Evolutionary conservation across 1,139 yeast species (phyloP), one percentile per base, ranked within the genome.

Genomic region (Citeromyces hawaiiensis): DNA sequence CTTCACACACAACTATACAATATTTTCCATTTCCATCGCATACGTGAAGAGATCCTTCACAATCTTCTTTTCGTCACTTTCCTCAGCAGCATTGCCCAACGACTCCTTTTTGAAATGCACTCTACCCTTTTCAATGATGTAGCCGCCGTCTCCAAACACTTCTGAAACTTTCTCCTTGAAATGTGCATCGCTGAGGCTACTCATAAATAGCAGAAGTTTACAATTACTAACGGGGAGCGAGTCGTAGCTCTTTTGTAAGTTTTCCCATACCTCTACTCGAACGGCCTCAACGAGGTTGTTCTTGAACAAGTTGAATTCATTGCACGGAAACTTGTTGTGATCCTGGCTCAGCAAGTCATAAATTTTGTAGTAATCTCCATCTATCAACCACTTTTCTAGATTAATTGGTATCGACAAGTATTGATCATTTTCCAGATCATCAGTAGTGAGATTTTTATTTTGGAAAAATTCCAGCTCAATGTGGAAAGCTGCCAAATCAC

Each of bases 361-460:
- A 41, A 91, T 91, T 61, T 85, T 85, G 57, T 86, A 93, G 59
- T 88, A 91, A 47, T 91, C 83, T 37, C 98, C 98, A 59, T 91
- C 98, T 83, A 91, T 87, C 48, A 91, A 72, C 78, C 94, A 85
- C 49, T 86, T 81, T 58, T 91, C 98, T 49, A 91, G 75, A 49
- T 78, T 76, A 43, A 91, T 78, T 21, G 98, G 97, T 57, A 87
- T 87, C 41, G 76, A 72, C 49, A 91, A 66, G 56, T 64, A 75
- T 43, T 61, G 59, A 50, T 78, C 83, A 32, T 62, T 61, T 47
- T 77, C 85, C 37, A 76, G 67, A 43, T 73, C 66, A 51, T 74
- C 79, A 39, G 72, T 62, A 40, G 68, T 66, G 47, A 66, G 64
- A 33, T 63, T 56, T 40, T 68, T 63, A 52, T 70, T 71, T 49